A percentile compares a stretch with the other conserved stretches of the same genome.
Evolutionary conservation across 768 basidiomycete genomes (phyloP).

Genomic region (Cyclocybe cylindracea): DNA sequence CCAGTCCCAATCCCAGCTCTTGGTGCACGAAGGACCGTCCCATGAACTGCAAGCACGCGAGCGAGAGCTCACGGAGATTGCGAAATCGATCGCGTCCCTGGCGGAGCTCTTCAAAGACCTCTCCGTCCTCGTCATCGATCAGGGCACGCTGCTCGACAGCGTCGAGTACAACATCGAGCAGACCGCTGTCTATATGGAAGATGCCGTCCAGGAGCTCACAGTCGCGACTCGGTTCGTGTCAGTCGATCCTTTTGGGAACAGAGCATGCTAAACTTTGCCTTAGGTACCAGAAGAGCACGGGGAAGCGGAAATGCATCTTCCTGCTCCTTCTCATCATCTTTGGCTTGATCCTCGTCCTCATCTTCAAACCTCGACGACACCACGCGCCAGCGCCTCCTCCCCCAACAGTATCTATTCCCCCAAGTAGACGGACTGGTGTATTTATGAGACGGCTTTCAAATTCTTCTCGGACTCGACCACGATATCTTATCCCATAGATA

Average conservation of each 20-base stretch:
- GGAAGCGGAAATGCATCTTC: conserved; percentile 91
- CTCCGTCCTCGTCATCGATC: conserved; percentile 91
- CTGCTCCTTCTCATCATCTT: conserved; percentile 88
- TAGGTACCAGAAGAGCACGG: conserved; percentile 94
- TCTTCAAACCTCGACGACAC: conserved; percentile 85
- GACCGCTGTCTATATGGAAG: conserved; percentile 77
- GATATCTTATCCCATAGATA: not conserved
- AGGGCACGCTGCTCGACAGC: conserved; percentile 94
- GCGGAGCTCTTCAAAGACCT: conserved; percentile 98
- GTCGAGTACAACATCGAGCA: conserved; percentile 98
- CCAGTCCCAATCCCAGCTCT: conserved; percentile 40
- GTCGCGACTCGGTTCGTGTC: conserved; percentile 73
- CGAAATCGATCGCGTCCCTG: conserved; percentile 85
- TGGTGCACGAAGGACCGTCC: conserved; percentile 41
- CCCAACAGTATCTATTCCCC: conserved; percentile 17
- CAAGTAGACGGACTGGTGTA: too few species aligned
- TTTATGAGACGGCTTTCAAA: not conserved
- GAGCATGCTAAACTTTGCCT: conserved; percentile 1
- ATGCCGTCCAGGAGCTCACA: conserved; percentile 83
- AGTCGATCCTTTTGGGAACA: conserved; percentile 4
- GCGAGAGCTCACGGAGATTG: conserved; percentile 85
- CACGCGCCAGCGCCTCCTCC: conserved; percentile 30
- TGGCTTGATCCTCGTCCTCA: conserved; percentile 82
- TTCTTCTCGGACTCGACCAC: conserved; percentile 4
- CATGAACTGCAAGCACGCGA: conserved; percentile 46